These are phyloP conservation scores for Bipolaris victoriae DNA, from an alignment of 2,329 filamentous ascomycete genomes.

Conservation along the genomic window DNA sequence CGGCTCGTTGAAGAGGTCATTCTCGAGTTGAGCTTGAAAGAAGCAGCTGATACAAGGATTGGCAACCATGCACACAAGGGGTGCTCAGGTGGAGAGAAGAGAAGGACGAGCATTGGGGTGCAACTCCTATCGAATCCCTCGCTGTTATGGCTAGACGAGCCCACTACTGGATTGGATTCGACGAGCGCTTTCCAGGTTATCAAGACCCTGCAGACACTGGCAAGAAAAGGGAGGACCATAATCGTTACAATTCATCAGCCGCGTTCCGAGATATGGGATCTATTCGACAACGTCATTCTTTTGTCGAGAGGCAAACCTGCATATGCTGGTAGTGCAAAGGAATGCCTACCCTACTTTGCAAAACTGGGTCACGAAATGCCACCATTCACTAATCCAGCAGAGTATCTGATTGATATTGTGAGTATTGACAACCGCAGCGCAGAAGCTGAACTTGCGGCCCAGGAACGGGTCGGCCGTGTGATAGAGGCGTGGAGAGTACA, in stretches of 20 bases:
- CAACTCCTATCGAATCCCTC: conserved; percentile 81
- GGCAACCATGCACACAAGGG: conserved; percentile 74
- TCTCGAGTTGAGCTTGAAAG: conserved; percentile 74
- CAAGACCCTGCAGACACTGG: conserved; percentile 70
- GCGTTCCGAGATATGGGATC: conserved; percentile 77
- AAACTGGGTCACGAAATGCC: conserved; percentile 66
- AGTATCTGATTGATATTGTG: conserved; percentile 75
- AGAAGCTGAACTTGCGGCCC: conserved; percentile 67
- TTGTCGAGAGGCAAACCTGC: conserved; percentile 71
- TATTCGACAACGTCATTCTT: conserved; percentile 75
- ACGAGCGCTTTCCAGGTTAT: conserved; percentile 78
- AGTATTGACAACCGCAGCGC: conserved; percentile 74
- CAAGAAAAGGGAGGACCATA: conserved; percentile 71
- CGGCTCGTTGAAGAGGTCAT: conserved; percentile 78
- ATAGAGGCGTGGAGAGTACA: conserved; percentile 63
- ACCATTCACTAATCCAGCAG: conserved; percentile 77
- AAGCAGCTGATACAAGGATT: conserved; percentile 76
- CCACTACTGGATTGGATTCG: conserved; percentile 78
- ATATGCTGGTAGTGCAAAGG: conserved; percentile 66
- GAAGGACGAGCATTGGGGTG: conserved; percentile 76
- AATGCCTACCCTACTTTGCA: conserved; percentile 70
- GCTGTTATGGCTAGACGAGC: conserved; percentile 78
- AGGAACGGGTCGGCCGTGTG: conserved; percentile 65
- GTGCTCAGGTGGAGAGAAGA: conserved; percentile 80
- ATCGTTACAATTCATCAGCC: conserved; percentile 80